These are phyloP conservation scores for Stephania japonica DNA, from an alignment of 164 flowering plant genomes.

Conservation along the genomic window DNA sequence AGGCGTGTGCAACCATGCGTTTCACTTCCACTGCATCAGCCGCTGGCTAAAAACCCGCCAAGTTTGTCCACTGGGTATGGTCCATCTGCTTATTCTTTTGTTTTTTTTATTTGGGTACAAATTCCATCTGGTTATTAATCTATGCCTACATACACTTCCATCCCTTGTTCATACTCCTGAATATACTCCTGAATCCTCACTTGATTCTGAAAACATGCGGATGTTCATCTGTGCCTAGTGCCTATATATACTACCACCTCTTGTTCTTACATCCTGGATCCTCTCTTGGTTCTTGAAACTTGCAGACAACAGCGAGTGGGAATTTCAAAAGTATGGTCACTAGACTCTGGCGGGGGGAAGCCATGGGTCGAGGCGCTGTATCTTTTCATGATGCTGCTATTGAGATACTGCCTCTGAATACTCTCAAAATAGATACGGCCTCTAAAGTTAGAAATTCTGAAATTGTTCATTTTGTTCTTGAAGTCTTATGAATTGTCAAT, in stretches of 20 bases:
- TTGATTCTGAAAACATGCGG: not conserved
- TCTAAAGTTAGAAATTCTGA: no score
- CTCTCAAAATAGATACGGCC: no score
- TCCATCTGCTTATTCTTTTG: not conserved
- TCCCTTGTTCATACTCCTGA: not conserved
- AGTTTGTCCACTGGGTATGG: slow-evolving; percentile 43
- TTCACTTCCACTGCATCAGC: slow-evolving; percentile 49
- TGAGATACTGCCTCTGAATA: no score
- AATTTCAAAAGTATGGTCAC: slow-evolving; percentile 46
- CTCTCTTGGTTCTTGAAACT: not conserved
- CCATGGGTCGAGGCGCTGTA: not conserved
- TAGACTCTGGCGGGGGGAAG: slow-evolving; percentile 10
- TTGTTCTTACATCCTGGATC: not conserved
- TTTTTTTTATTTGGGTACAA: no score
- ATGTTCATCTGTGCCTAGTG: not conserved
- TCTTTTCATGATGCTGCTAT: not conserved
- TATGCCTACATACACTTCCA: not conserved
- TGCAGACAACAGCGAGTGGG: slow-evolving; percentile 53
- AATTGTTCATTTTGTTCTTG: no score
- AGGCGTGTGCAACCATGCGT: slow-evolving; percentile 48
- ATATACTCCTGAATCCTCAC: no score
- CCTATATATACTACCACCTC: not conserved
- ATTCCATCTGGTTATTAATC: not conserved
- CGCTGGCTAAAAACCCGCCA: slow-evolving; percentile 50
- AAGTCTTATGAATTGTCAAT: no score